A percentile compares a stretch with the other conserved stretches of the same genome.
phyloP scores from a whole-genome alignment of 495 filamentous ascomycete genomes.

The Penicillium lividum region DNA sequence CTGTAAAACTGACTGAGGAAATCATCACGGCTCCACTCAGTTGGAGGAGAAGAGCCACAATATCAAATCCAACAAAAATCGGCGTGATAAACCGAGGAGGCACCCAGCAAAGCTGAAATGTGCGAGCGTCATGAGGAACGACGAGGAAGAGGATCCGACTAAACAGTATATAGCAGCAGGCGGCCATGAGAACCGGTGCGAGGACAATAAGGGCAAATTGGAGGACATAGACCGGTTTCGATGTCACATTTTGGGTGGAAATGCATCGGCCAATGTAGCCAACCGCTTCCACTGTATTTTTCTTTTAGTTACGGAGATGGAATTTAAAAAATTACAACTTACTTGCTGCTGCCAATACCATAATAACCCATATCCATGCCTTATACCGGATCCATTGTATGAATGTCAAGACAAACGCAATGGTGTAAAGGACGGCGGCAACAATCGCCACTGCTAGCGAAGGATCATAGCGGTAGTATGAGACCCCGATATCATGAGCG shows the following conservation, averaged over 20 bases:
- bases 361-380: conserved; percentile 47
- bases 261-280: conserved; percentile 44
- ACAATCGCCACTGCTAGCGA: conserved; percentile 48
- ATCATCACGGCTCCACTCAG: conserved; percentile 37
- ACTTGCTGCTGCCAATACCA: conserved; percentile 47
- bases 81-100: conserved; percentile 42
- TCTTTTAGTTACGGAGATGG: conserved; percentile 2
- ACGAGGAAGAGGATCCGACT: conserved; percentile 50
- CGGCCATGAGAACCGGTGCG: conserved; percentile 50
- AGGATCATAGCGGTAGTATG: conserved; percentile 50
- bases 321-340: conserved; percentile 10
- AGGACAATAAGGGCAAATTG: conserved; percentile 42
- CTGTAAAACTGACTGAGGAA: conserved; percentile 28
- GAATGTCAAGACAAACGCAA: conserved; percentile 36
- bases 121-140: conserved; percentile 40
- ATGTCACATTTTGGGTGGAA: conserved; percentile 33
- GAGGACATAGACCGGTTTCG: conserved; percentile 33
- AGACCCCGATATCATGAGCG: not conserved
- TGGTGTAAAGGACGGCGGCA: conserved; percentile 50
- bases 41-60: conserved; percentile 33
- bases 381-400: conserved; percentile 43
- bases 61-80: conserved; percentile 37
- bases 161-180: conserved; percentile 57
- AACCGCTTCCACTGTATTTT: conserved; percentile 42
- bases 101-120: conserved; percentile 45